Conservation (phyloP, 371 early-diverging fungal species). For the Quaeritorhiza haematococci region DNA sequence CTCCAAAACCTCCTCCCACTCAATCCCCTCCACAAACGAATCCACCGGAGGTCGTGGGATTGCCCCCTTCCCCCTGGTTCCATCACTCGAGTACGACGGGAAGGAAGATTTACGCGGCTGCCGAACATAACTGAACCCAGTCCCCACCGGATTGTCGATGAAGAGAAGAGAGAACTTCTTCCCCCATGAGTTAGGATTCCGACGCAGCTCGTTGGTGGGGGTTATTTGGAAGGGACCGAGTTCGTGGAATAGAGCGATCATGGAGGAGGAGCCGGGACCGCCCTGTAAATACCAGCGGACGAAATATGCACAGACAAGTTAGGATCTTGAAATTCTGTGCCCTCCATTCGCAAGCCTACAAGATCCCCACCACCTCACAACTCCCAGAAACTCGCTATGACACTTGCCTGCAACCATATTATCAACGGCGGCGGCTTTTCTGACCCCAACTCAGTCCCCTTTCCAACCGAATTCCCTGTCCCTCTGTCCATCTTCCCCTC, state of each 20-base stretch:
- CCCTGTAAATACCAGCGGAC: constrained; percentile 58
- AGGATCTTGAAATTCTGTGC: not conserved
- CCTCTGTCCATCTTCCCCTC: too few species aligned
- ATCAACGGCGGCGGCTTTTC: constrained; percentile 52
- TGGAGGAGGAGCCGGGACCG: constrained; percentile 58
- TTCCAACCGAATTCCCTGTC: too few species aligned
- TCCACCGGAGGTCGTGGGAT: not conserved
- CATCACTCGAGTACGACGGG: too few species aligned
- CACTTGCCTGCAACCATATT: too few species aligned
- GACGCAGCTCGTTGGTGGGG: constrained; percentile 12
- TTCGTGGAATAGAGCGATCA: constrained; percentile 60
- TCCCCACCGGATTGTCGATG: constrained; percentile 65
- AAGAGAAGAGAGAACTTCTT: constrained; percentile 49
- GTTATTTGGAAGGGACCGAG: constrained; percentile 42
- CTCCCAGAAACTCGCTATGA: too few species aligned
- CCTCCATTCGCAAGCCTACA: not conserved
- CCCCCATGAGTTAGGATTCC: constrained; percentile 40
- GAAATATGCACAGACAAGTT: constrained; percentile 4
- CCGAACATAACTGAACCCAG: constrained; percentile 49
- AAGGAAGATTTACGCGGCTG: too few species aligned
- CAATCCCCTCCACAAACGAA: not conserved
- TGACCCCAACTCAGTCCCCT: too few species aligned
- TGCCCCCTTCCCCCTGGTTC: not conserved
- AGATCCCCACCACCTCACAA: constrained; percentile 25
- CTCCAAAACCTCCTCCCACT: constrained; percentile 13